These are phyloP conservation scores for Staphylotrichum longicolle DNA, from an alignment of 495 filamentous ascomycete genomes.

Conservation along the genomic window DNA sequence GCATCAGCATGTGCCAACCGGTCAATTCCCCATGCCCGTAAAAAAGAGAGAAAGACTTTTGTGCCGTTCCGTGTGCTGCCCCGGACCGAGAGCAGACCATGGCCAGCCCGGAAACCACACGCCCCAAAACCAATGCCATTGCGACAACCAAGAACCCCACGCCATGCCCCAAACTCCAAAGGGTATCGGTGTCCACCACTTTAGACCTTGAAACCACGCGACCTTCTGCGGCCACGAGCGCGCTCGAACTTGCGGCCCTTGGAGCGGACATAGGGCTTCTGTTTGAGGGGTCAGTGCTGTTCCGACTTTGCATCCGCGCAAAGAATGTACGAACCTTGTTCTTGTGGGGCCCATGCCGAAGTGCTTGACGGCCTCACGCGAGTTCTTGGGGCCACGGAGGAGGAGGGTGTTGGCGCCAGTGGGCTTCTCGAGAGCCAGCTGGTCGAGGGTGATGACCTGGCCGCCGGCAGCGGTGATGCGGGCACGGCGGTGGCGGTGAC, in stretches of 20 bases:
- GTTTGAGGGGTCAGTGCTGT: slow-evolving; percentile 36
- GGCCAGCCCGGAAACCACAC: slow-evolving; percentile 17
- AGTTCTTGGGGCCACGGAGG: slow-evolving; percentile 94
- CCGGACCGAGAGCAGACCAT: slow-evolving; percentile 6
- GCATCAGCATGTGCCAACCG: slow-evolving; percentile 10
- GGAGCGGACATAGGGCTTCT: slow-evolving; percentile 95
- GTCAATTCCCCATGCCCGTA: slow-evolving; percentile 20
- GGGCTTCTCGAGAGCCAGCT: slow-evolving; percentile 88
- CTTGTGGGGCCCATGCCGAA: slow-evolving; percentile 95
- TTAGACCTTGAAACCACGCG: slow-evolving; percentile 99
- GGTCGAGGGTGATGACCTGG: slow-evolving; percentile 90
- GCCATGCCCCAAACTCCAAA: slow-evolving; percentile 20
- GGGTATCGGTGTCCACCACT: slow-evolving; percentile 26
- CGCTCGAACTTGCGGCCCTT: slow-evolving; percentile 99
- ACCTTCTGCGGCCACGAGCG: slow-evolving; percentile 95
- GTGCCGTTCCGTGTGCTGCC: slow-evolving; percentile 9
- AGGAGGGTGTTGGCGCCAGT: slow-evolving; percentile 94
- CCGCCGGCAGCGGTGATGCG: slow-evolving; percentile 90
- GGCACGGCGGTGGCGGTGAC: slow-evolving; percentile 95
- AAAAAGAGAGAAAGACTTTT: slow-evolving; percentile 17
- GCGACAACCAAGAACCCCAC: slow-evolving; percentile 22
- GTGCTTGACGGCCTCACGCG: slow-evolving; percentile 96
- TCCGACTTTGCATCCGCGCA: background rate
- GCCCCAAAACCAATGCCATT: slow-evolving; percentile 20
- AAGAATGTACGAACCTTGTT: slow-evolving; percentile 70